A percentile compares a stretch with the other conserved stretches of the same genome.
Evolutionary conservation across 2,329 filamentous ascomycete genomes (phyloP).

Genomic region (Diaporthe sp.): DNA sequence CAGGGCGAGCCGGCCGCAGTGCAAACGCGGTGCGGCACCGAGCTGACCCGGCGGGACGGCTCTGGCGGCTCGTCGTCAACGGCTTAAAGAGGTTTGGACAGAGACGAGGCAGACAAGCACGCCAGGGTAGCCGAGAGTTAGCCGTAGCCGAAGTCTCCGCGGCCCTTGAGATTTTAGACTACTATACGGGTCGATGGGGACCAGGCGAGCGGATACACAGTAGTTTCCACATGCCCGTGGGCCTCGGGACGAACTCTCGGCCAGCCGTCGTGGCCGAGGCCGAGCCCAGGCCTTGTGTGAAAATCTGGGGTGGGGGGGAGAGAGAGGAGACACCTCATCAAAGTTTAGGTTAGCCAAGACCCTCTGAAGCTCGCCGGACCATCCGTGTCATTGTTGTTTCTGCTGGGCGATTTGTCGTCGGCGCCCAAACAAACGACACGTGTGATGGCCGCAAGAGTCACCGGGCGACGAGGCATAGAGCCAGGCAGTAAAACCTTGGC

Average conservation of each 20-base stretch:
- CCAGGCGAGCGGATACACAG: not conserved
- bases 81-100: not conserved
- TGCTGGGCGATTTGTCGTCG: not conserved
- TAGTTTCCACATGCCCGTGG: not conserved
- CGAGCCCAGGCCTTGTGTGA: not conserved
- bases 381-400: not conserved
- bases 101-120: not conserved
- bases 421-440: not conserved
- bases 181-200: not conserved
- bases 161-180: not conserved
- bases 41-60: not conserved
- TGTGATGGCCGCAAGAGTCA: conserved; percentile 9
- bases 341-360: not conserved
- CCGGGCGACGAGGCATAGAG: not conserved
- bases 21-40: not conserved
- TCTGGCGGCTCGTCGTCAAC: not conserved
- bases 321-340: not conserved
- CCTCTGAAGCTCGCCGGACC: not conserved
- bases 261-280: conserved; percentile 20
- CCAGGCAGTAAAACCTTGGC: not conserved
- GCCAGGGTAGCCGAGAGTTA: not conserved
- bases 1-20: not conserved
- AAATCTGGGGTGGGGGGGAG: not conserved
- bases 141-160: conserved; percentile 17
- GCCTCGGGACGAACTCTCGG: conserved; percentile 18